Percentiles rank a stretch among this genome's conserved stretches.
Evolutionary conservation across 2,329 filamentous ascomycete genomes (phyloP).

Genomic region (Aspergillus proliferans): DNA sequence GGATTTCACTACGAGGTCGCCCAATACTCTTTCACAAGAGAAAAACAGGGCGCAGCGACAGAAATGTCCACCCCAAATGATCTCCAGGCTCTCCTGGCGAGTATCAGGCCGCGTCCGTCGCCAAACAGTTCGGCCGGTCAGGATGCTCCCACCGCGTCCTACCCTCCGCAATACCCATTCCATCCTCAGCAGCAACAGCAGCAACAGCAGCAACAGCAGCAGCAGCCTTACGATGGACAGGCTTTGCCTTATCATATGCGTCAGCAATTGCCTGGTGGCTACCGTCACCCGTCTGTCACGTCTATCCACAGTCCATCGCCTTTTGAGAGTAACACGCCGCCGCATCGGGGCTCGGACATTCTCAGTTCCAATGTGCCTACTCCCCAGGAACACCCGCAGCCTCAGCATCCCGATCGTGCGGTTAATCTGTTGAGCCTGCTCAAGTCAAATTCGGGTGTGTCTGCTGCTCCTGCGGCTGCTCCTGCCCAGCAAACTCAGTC

Average conservation of each 20-base stretch:
- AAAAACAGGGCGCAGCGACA: constrained; percentile 12
- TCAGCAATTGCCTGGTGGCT: constrained; percentile 30
- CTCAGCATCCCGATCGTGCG: constrained; percentile 43
- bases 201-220: constrained; percentile 17
- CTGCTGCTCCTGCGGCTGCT: constrained; percentile 8
- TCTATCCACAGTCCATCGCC: constrained; percentile 52
- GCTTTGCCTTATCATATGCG: constrained; percentile 19
- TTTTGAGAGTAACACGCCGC: constrained; percentile 42
- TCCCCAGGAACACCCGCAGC: constrained; percentile 32
- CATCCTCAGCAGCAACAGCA: constrained; percentile 23
- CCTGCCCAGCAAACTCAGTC: constrained; percentile 17
- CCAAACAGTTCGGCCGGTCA: constrained; percentile 25
- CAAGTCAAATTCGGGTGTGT: constrained; percentile 53
- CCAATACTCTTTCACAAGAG: constrained; percentile 6
- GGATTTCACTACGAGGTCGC: constrained; percentile 24
- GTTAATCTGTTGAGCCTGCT: constrained; percentile 59
- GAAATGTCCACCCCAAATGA: constrained; percentile 44
- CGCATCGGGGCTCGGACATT: constrained; percentile 52
- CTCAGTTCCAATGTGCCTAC: constrained; percentile 51
- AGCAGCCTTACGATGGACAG: constrained; percentile 24
- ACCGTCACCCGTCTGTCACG: constrained; percentile 53
- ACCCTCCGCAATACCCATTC: constrained; percentile 25
- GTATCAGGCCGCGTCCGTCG: constrained; percentile 37
- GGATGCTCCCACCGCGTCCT: constrained; percentile 22
- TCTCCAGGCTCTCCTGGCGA: constrained; percentile 43